These are phyloP conservation scores for Gynostemma pentaphyllum DNA, from an alignment of 306 rosid species.

Conservation along the genomic window DNA sequence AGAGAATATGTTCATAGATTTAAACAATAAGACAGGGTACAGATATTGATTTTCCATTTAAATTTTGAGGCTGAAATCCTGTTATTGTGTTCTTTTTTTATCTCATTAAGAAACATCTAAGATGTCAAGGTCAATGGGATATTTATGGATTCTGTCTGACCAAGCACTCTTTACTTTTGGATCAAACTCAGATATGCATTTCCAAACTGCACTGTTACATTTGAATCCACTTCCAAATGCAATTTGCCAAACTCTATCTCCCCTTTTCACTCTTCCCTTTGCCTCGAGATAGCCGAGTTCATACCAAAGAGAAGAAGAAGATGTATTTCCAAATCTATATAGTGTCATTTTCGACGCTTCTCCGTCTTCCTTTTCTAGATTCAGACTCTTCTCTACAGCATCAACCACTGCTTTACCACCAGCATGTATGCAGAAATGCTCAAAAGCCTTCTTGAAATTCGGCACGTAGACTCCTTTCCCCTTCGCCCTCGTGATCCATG, in stretches of 20 bases:
- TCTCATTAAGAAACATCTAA: conserved; percentile 14
- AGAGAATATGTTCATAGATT: neutral
- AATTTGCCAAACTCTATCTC: conserved; percentile 58
- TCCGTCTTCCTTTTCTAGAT: conserved; percentile 42
- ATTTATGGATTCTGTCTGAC: conserved; percentile 52
- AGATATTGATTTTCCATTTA: neutral
- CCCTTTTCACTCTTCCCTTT: conserved; percentile 47
- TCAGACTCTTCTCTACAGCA: conserved; percentile 37
- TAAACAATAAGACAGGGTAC: too few species aligned
- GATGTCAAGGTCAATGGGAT: conserved; percentile 28
- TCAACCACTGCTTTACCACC: conserved; percentile 65
- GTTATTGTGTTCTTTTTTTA: neutral
- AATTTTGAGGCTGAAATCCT: neutral
- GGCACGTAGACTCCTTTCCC: conserved; percentile 29
- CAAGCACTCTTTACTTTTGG: conserved; percentile 41
- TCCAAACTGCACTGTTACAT: conserved; percentile 66
- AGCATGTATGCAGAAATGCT: conserved; percentile 70
- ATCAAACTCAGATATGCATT: conserved; percentile 40
- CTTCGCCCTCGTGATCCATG: conserved; percentile 20
- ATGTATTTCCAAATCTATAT: conserved; percentile 62
- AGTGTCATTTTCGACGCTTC: conserved; percentile 76
- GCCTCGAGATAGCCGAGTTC: conserved; percentile 52
- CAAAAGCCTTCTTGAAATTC: conserved; percentile 43
- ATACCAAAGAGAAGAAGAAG: conserved; percentile 65
- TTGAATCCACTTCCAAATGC: conserved; percentile 69